Percentiles rank a stretch among this genome's conserved stretches.
Conservation (phyloP, 139 green algal species). For the Marvania coccoides region DNA sequence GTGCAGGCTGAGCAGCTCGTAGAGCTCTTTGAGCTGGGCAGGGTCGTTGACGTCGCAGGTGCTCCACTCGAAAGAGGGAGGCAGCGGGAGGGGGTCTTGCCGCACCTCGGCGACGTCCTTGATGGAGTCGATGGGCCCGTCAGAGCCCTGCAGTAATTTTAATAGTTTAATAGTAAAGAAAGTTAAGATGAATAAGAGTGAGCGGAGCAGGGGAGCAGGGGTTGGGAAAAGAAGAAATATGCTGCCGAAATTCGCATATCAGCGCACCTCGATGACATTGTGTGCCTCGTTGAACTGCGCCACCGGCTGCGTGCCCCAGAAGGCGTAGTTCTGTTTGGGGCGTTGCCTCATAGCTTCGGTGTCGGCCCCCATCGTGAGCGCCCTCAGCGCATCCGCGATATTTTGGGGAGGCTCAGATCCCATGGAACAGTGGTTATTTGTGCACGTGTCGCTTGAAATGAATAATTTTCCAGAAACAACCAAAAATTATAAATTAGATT, state of each 20-base stretch:
- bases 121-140: slow-evolving; percentile 78
- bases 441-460: not conserved
- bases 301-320: slow-evolving; percentile 95
- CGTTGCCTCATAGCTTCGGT: no score
- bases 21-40: slow-evolving; percentile 56
- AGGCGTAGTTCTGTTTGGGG: slow-evolving; percentile 52
- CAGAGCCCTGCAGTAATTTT: slow-evolving; percentile 22
- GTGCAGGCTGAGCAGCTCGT: slow-evolving; percentile 84
- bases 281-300: slow-evolving; percentile 68
- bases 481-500: not conserved
- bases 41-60: slow-evolving; percentile 73
- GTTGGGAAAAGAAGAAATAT: not conserved
- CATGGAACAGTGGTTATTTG: not conserved
- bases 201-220: not conserved
- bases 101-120: slow-evolving; percentile 71
- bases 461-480: not conserved
- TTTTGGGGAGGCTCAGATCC: slow-evolving; percentile 1
- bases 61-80: slow-evolving; percentile 80
- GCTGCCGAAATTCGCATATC: not conserved
- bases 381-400: slow-evolving; percentile 14
- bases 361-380: slow-evolving; percentile 9
- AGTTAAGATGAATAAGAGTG: no score
- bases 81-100: slow-evolving; percentile 77
- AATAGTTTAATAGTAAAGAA: no score
- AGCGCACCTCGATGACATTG: not conserved